Conservation (phyloP, 2,329 filamentous ascomycete species). For the Neonectria sp. region DNA sequence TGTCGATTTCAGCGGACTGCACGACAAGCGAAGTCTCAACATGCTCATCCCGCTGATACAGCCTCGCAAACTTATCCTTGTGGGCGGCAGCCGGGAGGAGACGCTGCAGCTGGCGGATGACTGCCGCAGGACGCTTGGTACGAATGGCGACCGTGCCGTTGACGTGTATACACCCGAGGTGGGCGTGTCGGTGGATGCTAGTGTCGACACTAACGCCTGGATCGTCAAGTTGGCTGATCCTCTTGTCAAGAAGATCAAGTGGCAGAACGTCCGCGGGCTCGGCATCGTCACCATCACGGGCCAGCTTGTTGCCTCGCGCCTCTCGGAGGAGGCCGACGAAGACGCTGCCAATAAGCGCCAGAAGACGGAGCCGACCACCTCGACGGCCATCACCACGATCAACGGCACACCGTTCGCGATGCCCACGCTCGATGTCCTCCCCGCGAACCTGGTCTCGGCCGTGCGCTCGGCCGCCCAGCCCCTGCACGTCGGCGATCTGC, state of each 20-base stretch:
- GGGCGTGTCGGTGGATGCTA: slow-evolving; percentile 86
- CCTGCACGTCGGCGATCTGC: slow-evolving; percentile 93
- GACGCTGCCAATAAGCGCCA: slow-evolving; percentile 64
- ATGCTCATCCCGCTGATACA: slow-evolving; percentile 96
- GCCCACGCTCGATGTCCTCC: slow-evolving; percentile 69
- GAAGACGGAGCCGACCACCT: slow-evolving; percentile 58
- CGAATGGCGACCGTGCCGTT: slow-evolving; percentile 64
- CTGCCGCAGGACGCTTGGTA: slow-evolving; percentile 76
- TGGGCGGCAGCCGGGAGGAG: slow-evolving; percentile 85
- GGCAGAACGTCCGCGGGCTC: slow-evolving; percentile 93
- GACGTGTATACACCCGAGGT: slow-evolving; percentile 87
- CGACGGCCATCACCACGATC: slow-evolving; percentile 45
- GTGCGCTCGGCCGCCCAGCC: slow-evolving; percentile 86
- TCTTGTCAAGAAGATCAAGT: slow-evolving; percentile 89
- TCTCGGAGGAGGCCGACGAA: slow-evolving; percentile 63
- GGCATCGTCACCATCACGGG: slow-evolving; percentile 95
- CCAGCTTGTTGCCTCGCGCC: slow-evolving; percentile 64
- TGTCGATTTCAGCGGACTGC: slow-evolving; percentile 92
- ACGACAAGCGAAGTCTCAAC: slow-evolving; percentile 93
- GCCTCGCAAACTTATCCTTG: slow-evolving; percentile 94
- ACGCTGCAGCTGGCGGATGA: slow-evolving; percentile 84
- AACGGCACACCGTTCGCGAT: slow-evolving; percentile 49
- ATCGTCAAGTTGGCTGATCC: slow-evolving; percentile 89
- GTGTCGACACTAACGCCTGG: slow-evolving; percentile 98
- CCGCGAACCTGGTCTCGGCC: slow-evolving; percentile 75